These are phyloP conservation scores for Mayamaea pseudoterrestris DNA, from an alignment of 108 stramenopile genomes.

Conservation along the genomic window DNA sequence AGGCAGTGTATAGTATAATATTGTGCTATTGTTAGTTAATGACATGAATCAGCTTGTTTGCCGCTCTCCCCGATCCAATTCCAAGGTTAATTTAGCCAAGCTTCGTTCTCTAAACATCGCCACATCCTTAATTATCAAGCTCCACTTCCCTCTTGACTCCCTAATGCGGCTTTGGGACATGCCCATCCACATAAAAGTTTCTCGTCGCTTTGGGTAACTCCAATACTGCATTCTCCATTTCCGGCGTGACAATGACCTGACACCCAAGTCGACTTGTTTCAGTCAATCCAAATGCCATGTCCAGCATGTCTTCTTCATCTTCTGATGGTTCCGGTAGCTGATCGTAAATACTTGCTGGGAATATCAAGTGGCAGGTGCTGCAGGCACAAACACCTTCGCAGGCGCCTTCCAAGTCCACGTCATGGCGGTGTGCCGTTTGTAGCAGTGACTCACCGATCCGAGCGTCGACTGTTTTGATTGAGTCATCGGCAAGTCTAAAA, in stretches of 20 bases:
- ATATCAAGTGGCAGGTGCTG: conserved; percentile 91
- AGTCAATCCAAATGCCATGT: conserved; percentile 95
- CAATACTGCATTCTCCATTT: conserved; percentile 88
- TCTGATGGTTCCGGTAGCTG: conserved; percentile 44
- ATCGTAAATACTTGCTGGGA: conserved; percentile 75
- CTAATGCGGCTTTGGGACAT: conserved; percentile 94
- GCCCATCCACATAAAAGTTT: conserved; percentile 92
- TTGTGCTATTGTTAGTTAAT: too few species aligned
- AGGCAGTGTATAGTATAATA: too few species aligned
- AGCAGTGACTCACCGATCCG: conserved; percentile 66
- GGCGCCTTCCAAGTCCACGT: conserved; percentile 88
- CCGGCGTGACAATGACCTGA: conserved; percentile 72
- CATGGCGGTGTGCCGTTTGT: conserved; percentile 70
- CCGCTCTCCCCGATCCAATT: too few species aligned
- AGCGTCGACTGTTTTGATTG: conserved; percentile 30
- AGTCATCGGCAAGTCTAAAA: conserved; percentile 50
- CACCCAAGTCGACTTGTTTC: conserved; percentile 92
- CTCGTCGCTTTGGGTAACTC: conserved; percentile 69
- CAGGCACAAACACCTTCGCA: conserved; percentile 78
- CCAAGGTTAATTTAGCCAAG: too few species aligned
- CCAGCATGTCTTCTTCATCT: conserved; percentile 97
- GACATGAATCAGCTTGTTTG: too few species aligned
- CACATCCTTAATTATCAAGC: too few species aligned
- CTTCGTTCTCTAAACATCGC: too few species aligned
- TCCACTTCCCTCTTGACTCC: too few species aligned